Percentiles rank a stretch among this genome's conserved stretches.
These are phyloP conservation scores for Dactylellina cionopaga DNA, from an alignment of 2,329 filamentous ascomycete genomes.

Conservation along the genomic window DNA sequence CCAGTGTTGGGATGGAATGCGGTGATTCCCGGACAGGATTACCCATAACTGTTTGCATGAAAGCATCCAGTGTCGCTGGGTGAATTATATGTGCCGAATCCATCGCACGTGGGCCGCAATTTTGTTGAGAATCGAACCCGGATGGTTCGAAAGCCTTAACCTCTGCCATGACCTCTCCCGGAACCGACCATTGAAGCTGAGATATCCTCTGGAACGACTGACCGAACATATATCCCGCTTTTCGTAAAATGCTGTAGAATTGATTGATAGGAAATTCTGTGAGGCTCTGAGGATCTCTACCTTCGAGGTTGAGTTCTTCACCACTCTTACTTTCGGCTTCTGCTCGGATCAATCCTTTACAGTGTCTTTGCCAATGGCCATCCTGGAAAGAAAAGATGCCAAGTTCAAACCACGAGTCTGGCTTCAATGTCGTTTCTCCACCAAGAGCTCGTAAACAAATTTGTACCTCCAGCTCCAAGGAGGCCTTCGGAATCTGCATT, in stretches of 20 bases:
- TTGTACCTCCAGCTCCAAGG: constrained; percentile 1
- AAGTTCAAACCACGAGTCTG: constrained; percentile 21
- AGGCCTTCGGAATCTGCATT: constrained; percentile 22
- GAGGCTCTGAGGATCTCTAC: background rate
- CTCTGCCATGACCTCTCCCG: background rate
- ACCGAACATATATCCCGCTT: constrained; percentile 62
- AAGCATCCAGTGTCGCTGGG: constrained; percentile 64
- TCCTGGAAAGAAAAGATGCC: constrained; percentile 15
- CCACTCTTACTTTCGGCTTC: background rate
- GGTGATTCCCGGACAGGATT: constrained; percentile 53
- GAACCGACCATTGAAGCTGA: constrained; percentile 49
- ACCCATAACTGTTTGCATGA: constrained; percentile 60
- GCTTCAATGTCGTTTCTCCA: background rate
- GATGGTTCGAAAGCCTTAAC: background rate
- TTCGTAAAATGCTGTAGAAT: constrained; percentile 58
- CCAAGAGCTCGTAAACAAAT: background rate
- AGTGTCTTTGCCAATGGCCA: constrained; percentile 13
- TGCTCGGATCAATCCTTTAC: constrained; percentile 12
- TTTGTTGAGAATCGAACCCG: background rate
- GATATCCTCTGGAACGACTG: constrained; percentile 60
- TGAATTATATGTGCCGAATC: constrained; percentile 64
- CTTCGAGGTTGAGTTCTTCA: background rate
- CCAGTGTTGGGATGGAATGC: constrained; percentile 1
- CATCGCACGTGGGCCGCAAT: background rate
- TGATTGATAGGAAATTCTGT: constrained; percentile 4